These are phyloP conservation scores for Blastosporella zonata DNA, from an alignment of 1,284 basidiomycete species.

Conservation along the genomic window DNA sequence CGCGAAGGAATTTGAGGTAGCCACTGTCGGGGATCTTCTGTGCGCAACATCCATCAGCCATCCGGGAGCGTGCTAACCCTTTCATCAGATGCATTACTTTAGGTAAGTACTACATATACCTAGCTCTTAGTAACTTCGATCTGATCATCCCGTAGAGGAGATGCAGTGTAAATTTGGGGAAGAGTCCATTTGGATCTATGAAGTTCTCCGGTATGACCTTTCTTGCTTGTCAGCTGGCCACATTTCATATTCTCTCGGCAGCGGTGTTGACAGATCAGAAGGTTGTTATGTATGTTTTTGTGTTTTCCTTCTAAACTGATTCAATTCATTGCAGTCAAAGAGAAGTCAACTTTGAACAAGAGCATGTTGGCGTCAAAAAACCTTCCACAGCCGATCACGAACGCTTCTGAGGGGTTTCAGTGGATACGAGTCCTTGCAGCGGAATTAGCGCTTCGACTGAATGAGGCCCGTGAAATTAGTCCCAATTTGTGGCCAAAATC, in stretches of 20 bases:
- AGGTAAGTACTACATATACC: constrained; percentile 30
- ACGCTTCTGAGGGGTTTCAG: constrained; percentile 72
- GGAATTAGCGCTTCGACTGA: constrained; percentile 82
- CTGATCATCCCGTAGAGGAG: constrained; percentile 49
- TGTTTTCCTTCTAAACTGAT: constrained; percentile 15
- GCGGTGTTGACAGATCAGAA: constrained; percentile 89
- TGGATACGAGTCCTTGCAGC: constrained; percentile 92
- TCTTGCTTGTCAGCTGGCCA: constrained; percentile 2
- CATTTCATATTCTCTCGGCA: constrained; percentile 27
- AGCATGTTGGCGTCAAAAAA: constrained; percentile 96
- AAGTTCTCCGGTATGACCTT: constrained; percentile 60
- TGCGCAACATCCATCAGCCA: constrained; percentile 33
- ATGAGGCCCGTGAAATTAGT: constrained; percentile 73
- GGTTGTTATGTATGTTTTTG: constrained; percentile 44
- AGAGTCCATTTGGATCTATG: constrained; percentile 88
- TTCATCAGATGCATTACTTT: constrained; percentile 43
- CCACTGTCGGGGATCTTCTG: constrained; percentile 88
- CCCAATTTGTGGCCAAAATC: constrained; percentile 92
- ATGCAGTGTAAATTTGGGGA: constrained; percentile 85
- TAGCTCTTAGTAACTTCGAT: not conserved
- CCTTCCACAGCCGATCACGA: constrained; percentile 74
- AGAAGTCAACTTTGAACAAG: constrained; percentile 78
- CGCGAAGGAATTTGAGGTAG: constrained; percentile 83
- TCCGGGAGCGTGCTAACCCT: constrained; percentile 3
- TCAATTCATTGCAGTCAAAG: constrained; percentile 61